phyloP scores from a whole-genome alignment of 1,284 basidiomycete species.

The Phylloporus sp. region DNA sequence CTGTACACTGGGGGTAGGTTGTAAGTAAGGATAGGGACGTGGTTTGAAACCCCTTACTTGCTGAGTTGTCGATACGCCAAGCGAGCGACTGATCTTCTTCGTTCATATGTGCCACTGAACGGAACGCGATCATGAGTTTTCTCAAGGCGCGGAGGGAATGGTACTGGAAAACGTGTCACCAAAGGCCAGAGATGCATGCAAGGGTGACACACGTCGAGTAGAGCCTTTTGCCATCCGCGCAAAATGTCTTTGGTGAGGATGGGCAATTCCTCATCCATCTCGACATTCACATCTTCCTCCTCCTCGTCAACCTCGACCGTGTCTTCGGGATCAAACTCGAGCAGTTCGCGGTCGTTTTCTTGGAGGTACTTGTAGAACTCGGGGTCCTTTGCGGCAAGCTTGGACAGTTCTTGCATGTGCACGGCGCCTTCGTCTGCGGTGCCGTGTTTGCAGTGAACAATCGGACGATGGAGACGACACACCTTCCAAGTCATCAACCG shows the following conservation, averaged over 20 bases:
- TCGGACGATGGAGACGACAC: constrained; percentile 10
- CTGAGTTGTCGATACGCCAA: constrained; percentile 82
- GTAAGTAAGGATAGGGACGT: constrained; percentile 3
- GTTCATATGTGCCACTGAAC: constrained; percentile 88
- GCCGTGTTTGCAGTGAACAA: constrained; percentile 10
- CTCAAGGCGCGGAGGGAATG: constrained; percentile 86
- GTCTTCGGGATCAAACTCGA: constrained; percentile 70
- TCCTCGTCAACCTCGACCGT: constrained; percentile 49
- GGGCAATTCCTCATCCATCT: constrained; percentile 53
- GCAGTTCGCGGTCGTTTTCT: constrained; percentile 91
- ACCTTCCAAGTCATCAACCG: constrained; percentile 79
- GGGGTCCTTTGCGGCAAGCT: constrained; percentile 93
- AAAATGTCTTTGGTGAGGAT: constrained; percentile 79
- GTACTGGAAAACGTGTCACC: constrained; percentile 53
- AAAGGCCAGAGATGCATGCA: background rate
- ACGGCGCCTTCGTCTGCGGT: constrained; percentile 64
- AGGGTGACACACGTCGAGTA: constrained; percentile 70
- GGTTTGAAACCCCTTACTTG: constrained; percentile 42
- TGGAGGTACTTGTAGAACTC: constrained; percentile 99
- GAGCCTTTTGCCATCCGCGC: constrained; percentile 87
- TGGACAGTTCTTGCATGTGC: constrained; percentile 85
- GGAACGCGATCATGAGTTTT: constrained; percentile 87
- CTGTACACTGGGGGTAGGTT: constrained; percentile 71
- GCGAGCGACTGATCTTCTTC: constrained; percentile 79
- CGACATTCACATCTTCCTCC: constrained; percentile 45